Evolutionary conservation across 2,329 filamentous ascomycete species (phyloP), one percentile per base, ranked within the genome.

Genomic region (Rosellinia necatrix): DNA sequence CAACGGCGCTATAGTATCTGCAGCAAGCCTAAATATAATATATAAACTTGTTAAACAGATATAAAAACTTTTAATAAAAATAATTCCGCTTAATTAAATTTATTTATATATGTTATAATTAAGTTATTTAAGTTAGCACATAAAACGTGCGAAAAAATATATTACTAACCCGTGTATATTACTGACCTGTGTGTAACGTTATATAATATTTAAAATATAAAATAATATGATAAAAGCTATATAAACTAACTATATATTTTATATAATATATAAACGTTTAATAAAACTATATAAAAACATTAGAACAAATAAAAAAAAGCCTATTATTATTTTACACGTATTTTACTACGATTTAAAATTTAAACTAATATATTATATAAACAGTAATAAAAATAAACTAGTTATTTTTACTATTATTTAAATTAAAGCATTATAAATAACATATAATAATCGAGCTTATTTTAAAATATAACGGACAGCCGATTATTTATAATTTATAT

Each of bases 151-250:
- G n/a, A n/a, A n/a, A n/a, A n/a, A n/a, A n/a, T n/a, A n/a, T n/a
- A n/a, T n/a, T n/a, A n/a, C n/a, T n/a, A n/a, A n/a, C n/a, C n/a
- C n/a, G n/a, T n/a, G n/a, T n/a, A n/a, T n/a, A n/a, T n/a, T n/a
- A n/a, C n/a, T n/a, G n/a, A n/a, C n/a, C n/a, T n/a, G n/a, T n/a
- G n/a, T n/a, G n/a, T n/a, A n/a, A n/a, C n/a, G n/a, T n/a, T n/a
- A n/a, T 43, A 17, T 43, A 43, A 43, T 9, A 38, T 38, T 38
- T 43, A n/a, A n/a, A n/a, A n/a, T n/a, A n/a, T n/a, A n/a, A 15
- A 17, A 29, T 10, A 29, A 29, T 29, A 43, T 43, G 19, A 5
- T 6, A 1, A 12, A 5, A 38, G 6, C 12, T 9, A 12, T 43
- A 19, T 3, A 29, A 17, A 43, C 12, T 17, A 17, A 43, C 7